phyloP scores from a whole-genome alignment of 495 filamentous ascomycete species.

The Corynascus novoguineensis region DNA sequence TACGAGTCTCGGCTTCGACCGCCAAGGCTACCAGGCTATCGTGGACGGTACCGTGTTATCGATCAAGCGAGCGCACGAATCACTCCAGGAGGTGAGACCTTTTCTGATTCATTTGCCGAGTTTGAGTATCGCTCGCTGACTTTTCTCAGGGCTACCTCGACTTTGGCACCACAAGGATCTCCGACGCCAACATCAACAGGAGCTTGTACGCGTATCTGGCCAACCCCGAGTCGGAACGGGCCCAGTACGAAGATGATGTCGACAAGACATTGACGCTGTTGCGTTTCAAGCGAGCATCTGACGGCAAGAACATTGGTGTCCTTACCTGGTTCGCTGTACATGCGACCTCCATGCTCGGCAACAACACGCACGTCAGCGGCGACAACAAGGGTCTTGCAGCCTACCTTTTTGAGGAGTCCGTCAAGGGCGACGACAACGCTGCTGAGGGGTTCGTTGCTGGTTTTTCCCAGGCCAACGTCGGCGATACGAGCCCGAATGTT shows the following conservation, averaged over 20 bases:
- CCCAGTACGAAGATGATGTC: slow-evolving; percentile 60
- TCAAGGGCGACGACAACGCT: slow-evolving; percentile 41
- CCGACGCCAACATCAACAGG: slow-evolving; percentile 77
- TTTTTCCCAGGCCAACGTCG: slow-evolving; percentile 91
- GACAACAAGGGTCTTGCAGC: slow-evolving; percentile 96
- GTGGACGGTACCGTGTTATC: slow-evolving; percentile 82
- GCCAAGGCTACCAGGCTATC: slow-evolving; percentile 83
- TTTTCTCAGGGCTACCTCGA: slow-evolving; percentile 41
- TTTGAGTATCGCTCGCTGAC: not conserved
- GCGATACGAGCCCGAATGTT: slow-evolving; percentile 86
- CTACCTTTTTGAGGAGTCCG: slow-evolving; percentile 72
- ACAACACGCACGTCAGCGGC: slow-evolving; percentile 88
- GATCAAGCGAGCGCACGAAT: slow-evolving; percentile 77
- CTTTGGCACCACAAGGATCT: slow-evolving; percentile 42
- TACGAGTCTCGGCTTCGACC: slow-evolving; percentile 78
- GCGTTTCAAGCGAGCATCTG: slow-evolving; percentile 59
- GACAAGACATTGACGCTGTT: slow-evolving; percentile 86
- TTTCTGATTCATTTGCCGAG: no score
- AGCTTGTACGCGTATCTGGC: slow-evolving; percentile 83
- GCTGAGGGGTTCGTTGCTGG: slow-evolving; percentile 72
- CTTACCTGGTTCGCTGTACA: slow-evolving; percentile 92
- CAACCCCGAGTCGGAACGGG: slow-evolving; percentile 77
- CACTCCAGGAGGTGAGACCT: slow-evolving; percentile 56
- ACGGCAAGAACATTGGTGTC: slow-evolving; percentile 65
- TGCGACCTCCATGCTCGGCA: slow-evolving; percentile 83